Conservation (phyloP, 2,329 filamentous ascomycete species). For the Seiridium cupressi region DNA sequence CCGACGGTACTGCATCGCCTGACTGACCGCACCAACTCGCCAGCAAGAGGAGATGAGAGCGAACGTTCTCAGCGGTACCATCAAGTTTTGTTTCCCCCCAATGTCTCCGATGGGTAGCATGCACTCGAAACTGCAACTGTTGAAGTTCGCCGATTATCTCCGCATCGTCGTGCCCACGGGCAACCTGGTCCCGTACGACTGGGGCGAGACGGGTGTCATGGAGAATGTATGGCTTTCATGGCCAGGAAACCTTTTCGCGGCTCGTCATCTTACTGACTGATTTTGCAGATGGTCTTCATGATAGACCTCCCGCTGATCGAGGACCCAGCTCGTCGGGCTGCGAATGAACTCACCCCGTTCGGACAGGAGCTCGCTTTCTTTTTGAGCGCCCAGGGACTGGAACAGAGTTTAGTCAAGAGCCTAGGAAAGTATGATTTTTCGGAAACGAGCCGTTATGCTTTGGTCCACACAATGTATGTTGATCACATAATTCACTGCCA, state of each 20-base stretch:
- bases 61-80: slow-evolving; percentile 47
- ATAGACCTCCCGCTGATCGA: slow-evolving; percentile 76
- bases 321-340: slow-evolving; percentile 24
- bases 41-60: slow-evolving; percentile 48
- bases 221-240: slow-evolving; percentile 64
- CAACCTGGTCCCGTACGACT: slow-evolving; percentile 83
- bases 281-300: slow-evolving; percentile 70
- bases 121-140: slow-evolving; percentile 91
- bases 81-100: slow-evolving; percentile 77
- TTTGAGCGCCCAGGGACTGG: slow-evolving; percentile 63
- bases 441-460: slow-evolving; percentile 67
- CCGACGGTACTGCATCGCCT: not conserved
- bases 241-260: not conserved
- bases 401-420: slow-evolving; percentile 63
- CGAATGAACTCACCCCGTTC: slow-evolving; percentile 50
- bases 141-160: slow-evolving; percentile 74
- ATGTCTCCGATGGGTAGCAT: slow-evolving; percentile 76
- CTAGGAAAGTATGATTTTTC: slow-evolving; percentile 80
- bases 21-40: not conserved
- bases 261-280: slow-evolving; percentile 13
- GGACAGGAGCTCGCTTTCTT: slow-evolving; percentile 70
- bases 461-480: slow-evolving; percentile 82
- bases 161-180: slow-evolving; percentile 84
- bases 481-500: not conserved
- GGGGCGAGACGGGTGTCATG: slow-evolving; percentile 82